Evolutionary conservation across 495 filamentous ascomycete genomes (phyloP).

Genomic region (Penicillium salamii): DNA sequence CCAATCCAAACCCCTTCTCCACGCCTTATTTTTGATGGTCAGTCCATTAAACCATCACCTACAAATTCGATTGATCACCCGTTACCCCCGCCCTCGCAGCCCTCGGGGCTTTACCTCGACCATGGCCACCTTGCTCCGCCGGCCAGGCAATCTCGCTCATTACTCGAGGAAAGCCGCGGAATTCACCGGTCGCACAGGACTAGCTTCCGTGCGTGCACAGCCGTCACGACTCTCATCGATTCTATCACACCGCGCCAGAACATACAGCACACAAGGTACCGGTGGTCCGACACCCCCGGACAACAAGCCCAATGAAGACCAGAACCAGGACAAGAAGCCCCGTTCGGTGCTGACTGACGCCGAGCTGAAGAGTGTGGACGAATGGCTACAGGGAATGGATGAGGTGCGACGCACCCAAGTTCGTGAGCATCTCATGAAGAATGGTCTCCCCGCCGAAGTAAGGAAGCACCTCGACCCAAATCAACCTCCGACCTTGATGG

Average conservation of each 20-base stretch:
- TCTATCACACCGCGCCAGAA: slow-evolving; percentile 46
- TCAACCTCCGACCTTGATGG: slow-evolving; percentile 37
- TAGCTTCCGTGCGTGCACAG: slow-evolving; percentile 32
- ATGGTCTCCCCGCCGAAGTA: slow-evolving; percentile 33
- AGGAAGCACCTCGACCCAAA: slow-evolving; percentile 31
- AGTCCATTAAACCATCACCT: slow-evolving; percentile 20
- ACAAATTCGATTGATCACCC: slow-evolving; percentile 26
- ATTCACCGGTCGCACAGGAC: slow-evolving; percentile 39
- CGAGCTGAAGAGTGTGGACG: slow-evolving; percentile 36
- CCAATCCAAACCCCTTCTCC: slow-evolving; percentile 6
- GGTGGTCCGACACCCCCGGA: slow-evolving; percentile 48
- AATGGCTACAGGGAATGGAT: slow-evolving; percentile 30
- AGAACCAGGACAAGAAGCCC: slow-evolving; percentile 36
- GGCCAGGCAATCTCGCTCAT: slow-evolving; percentile 62
- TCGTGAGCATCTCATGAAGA: slow-evolving; percentile 27
- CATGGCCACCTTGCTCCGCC: slow-evolving; percentile 66
- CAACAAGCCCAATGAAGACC: slow-evolving; percentile 26
- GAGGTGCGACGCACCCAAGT: slow-evolving; percentile 29
- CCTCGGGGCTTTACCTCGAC: slow-evolving; percentile 44
- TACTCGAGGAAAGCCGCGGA: slow-evolving; percentile 54
- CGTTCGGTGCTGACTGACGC: slow-evolving; percentile 31
- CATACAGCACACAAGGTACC: slow-evolving; percentile 53
- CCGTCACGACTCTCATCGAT: slow-evolving; percentile 42
- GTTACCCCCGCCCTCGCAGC: slow-evolving; percentile 21
- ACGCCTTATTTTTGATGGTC: slow-evolving; percentile 26